Evolutionary conservation across 441 rosid species (phyloP).

Genomic region (Gossypium laxum): DNA sequence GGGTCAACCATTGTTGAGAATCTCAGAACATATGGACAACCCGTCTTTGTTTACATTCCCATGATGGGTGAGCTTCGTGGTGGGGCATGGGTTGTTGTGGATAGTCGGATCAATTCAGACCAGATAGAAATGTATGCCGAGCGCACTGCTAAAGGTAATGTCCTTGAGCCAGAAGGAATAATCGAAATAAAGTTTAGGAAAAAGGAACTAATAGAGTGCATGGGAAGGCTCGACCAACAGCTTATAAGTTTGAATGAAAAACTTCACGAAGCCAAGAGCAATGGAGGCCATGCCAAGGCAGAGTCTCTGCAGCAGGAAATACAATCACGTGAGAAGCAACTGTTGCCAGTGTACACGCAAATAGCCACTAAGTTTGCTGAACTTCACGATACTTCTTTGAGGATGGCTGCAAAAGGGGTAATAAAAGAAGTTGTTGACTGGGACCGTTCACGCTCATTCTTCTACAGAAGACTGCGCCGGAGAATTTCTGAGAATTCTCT

Average conservation of each 20-base stretch:
- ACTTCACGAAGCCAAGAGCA: conserved; percentile 57
- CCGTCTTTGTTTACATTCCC: conserved; percentile 94
- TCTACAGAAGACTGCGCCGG: conserved; percentile 57
- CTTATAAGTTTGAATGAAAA: conserved; percentile 53
- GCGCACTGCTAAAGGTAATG: conserved; percentile 84
- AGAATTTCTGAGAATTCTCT: conserved; percentile 69
- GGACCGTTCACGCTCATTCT: conserved; percentile 57
- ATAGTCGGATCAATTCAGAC: conserved; percentile 83
- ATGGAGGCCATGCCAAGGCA: conserved; percentile 28
- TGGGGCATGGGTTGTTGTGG: conserved; percentile 99
- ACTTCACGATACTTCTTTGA: conserved; percentile 81
- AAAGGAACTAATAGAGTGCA: conserved; percentile 85
- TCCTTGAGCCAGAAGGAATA: conserved; percentile 95
- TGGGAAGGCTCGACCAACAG: conserved; percentile 84
- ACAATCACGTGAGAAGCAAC: conserved; percentile 68
- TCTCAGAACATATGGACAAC: conserved; percentile 87
- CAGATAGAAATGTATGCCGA: conserved; percentile 98
- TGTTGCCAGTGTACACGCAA: conserved; percentile 78
- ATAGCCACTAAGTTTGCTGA: conserved; percentile 90
- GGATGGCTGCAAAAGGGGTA: conserved; percentile 96
- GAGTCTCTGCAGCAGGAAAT: conserved; percentile 65
- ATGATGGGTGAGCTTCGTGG: conserved; percentile 99
- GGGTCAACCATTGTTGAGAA: conserved; percentile 98
- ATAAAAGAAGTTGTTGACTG: conserved; percentile 85
- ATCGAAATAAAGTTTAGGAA: conserved; percentile 92